A percentile compares a stretch with the other conserved stretches of the same genome.
Conservation (phyloP, 495 filamentous ascomycete species). For the Beverwykella pulmonaria region DNA sequence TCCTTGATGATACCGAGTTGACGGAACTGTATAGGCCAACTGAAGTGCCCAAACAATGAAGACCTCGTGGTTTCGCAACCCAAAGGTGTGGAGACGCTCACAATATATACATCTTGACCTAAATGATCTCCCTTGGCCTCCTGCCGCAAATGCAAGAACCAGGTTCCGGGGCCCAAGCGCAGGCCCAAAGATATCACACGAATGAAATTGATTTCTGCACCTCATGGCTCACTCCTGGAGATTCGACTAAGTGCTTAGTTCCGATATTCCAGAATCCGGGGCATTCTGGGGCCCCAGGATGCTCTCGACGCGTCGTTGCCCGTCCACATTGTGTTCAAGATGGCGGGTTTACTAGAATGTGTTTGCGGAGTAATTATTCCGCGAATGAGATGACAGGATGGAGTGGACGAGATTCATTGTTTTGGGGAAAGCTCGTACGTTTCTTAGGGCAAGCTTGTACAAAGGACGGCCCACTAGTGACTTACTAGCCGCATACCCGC, state of each 20-base stretch:
- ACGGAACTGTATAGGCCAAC: background rate
- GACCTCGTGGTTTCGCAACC: background rate
- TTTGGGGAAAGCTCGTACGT: background rate
- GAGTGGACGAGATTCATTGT: background rate
- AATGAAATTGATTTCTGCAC: conserved; percentile 5
- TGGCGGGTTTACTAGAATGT: background rate
- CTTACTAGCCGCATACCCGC: background rate
- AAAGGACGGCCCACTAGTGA: background rate
- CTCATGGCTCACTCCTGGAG: background rate
- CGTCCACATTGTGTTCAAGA: background rate
- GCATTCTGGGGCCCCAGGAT: conserved; percentile 9
- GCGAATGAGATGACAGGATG: conserved; percentile 5
- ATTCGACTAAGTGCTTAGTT: background rate
- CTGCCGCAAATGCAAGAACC: conserved; percentile 1
- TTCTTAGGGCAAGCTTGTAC: background rate
- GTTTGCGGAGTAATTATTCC: conserved; percentile 4
- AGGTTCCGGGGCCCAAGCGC: conserved; percentile 4
- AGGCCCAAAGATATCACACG: conserved; percentile 15
- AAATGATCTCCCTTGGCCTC: background rate
- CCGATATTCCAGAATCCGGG: background rate
- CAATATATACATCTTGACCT: conserved; percentile 1
- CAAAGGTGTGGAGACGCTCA: background rate
- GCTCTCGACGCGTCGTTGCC: background rate
- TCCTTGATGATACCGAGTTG: background rate
- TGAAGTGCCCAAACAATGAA: background rate